Evolutionary conservation across 805 yeast species (phyloP).

Genomic region (Zygotorulaspora florentina): DNA sequence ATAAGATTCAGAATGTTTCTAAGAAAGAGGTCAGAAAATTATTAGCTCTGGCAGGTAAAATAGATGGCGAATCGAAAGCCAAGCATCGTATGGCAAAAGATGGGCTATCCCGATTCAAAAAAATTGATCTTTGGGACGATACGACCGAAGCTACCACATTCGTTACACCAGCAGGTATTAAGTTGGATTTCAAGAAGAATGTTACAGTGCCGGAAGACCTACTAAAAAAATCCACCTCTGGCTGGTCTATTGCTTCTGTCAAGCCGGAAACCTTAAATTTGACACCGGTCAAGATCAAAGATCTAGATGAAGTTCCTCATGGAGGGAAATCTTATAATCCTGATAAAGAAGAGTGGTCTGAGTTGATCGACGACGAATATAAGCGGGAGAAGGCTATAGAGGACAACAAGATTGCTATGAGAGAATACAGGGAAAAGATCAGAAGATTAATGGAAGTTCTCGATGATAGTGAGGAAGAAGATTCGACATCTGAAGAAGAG

Average conservation of each 20-base stretch:
- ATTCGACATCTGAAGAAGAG: conserved; percentile 35
- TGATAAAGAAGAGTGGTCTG: conserved; percentile 75
- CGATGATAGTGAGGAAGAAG: conserved; percentile 53
- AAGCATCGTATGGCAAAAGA: conserved; percentile 51
- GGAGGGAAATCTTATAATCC: conserved; percentile 93
- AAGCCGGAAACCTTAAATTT: conserved; percentile 52
- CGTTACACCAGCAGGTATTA: conserved; percentile 30
- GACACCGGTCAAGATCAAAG: conserved; percentile 51
- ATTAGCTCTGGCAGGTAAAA: conserved; percentile 74
- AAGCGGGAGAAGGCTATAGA: conserved; percentile 63
- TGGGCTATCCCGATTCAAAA: conserved; percentile 52
- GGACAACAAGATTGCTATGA: conserved; percentile 54
- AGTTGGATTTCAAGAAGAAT: conserved; percentile 20
- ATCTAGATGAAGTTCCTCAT: conserved; percentile 54
- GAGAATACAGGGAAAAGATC: conserved; percentile 61
- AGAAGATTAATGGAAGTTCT: conserved; percentile 59
- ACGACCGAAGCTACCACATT: conserved; percentile 12
- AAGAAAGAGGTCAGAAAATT: conserved; percentile 59
- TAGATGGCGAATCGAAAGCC: conserved; percentile 48
- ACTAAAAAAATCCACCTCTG: conserved; percentile 37
- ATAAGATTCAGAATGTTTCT: conserved; percentile 56
- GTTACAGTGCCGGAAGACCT: conserved; percentile 41
- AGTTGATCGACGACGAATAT: conserved; percentile 62
- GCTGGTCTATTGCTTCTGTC: conserved; percentile 50
- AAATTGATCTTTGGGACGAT: conserved; percentile 69